phyloP scores from a whole-genome alignment of 2,329 filamentous ascomycete species.

The Trichoderma simmonsii region DNA sequence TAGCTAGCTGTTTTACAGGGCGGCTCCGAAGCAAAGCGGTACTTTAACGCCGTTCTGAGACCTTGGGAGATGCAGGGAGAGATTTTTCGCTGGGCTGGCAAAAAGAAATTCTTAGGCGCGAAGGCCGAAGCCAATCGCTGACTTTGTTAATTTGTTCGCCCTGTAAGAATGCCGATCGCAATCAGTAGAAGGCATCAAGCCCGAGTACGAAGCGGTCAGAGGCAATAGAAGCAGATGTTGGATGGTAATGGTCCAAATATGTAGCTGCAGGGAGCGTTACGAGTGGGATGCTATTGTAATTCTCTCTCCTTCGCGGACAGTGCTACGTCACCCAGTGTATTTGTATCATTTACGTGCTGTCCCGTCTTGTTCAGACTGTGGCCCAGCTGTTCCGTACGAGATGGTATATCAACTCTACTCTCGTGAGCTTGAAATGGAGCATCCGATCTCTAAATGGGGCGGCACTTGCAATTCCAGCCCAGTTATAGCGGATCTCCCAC shows the following conservation, averaged over 20 bases:
- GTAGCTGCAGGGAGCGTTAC: background rate
- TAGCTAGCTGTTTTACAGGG: background rate
- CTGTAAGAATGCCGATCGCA: background rate
- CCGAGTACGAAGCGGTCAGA: background rate
- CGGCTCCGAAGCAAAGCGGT: background rate
- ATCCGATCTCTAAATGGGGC: background rate
- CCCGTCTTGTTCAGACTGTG: background rate
- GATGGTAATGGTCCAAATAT: background rate
- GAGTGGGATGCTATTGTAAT: background rate
- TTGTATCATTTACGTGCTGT: background rate
- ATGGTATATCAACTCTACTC: background rate
- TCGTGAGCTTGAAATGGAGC: background rate
- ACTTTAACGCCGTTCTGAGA: conserved; percentile 12
- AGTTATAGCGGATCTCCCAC: background rate
- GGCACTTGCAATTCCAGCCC: background rate
- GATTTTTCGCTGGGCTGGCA: background rate
- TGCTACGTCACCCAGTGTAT: background rate
- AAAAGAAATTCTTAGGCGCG: background rate
- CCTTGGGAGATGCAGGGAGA: background rate
- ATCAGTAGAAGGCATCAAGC: background rate
- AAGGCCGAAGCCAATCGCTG: background rate
- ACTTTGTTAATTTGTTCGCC: background rate
- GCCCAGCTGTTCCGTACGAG: background rate
- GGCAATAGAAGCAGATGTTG: background rate
- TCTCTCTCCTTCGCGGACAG: background rate